Base-by-base conservation (phyloP, 2,329 filamentous ascomycete genomes). In the Ascochyta fabae region DNA sequence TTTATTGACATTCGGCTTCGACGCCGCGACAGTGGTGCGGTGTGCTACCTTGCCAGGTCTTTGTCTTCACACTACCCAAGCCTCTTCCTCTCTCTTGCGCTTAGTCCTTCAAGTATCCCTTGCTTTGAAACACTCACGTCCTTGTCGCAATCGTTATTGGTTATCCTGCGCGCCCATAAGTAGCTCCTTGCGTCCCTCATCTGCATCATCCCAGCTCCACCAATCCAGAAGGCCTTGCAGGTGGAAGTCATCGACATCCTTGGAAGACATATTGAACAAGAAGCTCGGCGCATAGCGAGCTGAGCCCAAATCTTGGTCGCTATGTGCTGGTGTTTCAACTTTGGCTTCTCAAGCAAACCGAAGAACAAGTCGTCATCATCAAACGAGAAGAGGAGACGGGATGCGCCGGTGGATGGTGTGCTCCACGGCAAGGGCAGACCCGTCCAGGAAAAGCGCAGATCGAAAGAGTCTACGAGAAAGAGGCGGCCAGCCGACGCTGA, bases 251-350 rank as follows among this genome's bases (percentile, higher is more conserved):
- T 57, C 51, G 55, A 48, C 31, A 45, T 53, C 43, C 56, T 44
- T 22, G 55, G 47, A 52, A 53, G 53, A 52, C 35, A 59, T 60
- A 52, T 36, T 55, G n/a, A 24, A n/a, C 29, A 58, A 58, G 51
- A 47, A 43, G 46, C 53, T 58, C 45, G 56, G 67, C 68, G 66
- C 67, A 66, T 67, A 68, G 62, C 63, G 59, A 66, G 61, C 59
- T 58, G 53, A 62, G 60, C 54, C 48, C 48, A 59, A 50, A 57
- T 60, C 57, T 60, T 64, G 65, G 54, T 70, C 67, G 65, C 66
- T 58, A 75, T 75, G 73, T 75, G 73, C 63, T 74, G 72, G 67
- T 70, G 68, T 60, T 73, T 71, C 59, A 67, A 65, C 44, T 74
- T 73, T 53, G 66, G 67, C 49, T 53, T 66, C 53, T 65, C 69